A percentile compares a stretch with the other conserved stretches of the same genome.
Evolutionary conservation across 345 rosid genomes (phyloP).

Genomic region (Aquilaria sinensis): DNA sequence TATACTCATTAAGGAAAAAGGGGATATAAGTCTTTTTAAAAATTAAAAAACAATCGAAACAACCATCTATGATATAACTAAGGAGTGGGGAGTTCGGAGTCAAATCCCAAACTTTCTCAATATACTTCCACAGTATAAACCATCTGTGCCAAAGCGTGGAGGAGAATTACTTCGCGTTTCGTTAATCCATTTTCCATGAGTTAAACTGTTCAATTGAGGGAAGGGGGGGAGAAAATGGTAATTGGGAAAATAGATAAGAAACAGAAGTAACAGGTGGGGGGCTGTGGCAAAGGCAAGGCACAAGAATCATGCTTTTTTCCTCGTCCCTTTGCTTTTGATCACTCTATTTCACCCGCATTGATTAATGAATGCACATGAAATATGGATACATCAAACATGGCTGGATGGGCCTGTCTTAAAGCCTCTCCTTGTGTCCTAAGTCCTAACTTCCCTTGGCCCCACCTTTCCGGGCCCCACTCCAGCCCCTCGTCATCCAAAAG

Average conservation of each 20-base stretch:
- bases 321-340: conserved; percentile 31
- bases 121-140: no score
- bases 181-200: no score
- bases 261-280: neutral
- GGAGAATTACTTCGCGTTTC: no score
- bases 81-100: no score
- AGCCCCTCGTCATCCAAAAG: neutral
- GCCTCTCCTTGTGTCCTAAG: neutral
- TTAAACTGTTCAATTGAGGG: neutral
- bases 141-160: no score
- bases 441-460: conserved; percentile 6
- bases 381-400: conserved; percentile 21
- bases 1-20: no score
- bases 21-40: no score
- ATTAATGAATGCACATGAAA: conserved; percentile 51
- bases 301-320: conserved; percentile 48
- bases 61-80: no score
- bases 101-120: no score
- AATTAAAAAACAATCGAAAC: no score
- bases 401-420: conserved; percentile 43
- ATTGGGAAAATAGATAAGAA: conserved; percentile 11
- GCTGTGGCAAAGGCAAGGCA: conserved; percentile 28
- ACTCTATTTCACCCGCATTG: conserved; percentile 32
- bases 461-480: neutral
- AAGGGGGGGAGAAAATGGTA: conserved; percentile 9